These are phyloP conservation scores for Sphagnurus paluster DNA, from an alignment of 1,284 basidiomycete genomes.

Conservation along the genomic window DNA sequence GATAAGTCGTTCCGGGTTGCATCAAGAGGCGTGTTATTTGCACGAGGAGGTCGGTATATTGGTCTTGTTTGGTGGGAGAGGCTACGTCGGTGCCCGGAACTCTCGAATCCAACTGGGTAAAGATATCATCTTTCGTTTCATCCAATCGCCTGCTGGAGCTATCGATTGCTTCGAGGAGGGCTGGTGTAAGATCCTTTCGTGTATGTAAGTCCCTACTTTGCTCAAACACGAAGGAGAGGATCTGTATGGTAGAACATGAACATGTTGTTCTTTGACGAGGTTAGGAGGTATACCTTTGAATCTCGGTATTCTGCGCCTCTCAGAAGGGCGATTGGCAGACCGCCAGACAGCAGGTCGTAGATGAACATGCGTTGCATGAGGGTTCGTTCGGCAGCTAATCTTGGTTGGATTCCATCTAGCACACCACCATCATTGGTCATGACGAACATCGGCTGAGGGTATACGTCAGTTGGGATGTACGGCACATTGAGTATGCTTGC, in stretches of 20 bases:
- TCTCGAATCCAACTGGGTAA: too few species aligned
- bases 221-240: slow-evolving; percentile 1
- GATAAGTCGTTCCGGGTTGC: slow-evolving; percentile 1
- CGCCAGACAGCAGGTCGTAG: slow-evolving; percentile 43
- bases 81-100: neutral
- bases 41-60: neutral
- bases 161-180: neutral
- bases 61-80: neutral
- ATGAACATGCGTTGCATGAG: slow-evolving; percentile 53
- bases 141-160: neutral
- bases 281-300: slow-evolving; percentile 54
- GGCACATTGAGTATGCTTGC: slow-evolving; percentile 23
- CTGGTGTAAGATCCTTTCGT: neutral
- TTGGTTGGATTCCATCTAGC: slow-evolving; percentile 15
- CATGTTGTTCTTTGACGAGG: slow-evolving; percentile 39
- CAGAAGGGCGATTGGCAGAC: slow-evolving; percentile 53
- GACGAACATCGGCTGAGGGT: slow-evolving; percentile 64
- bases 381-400: slow-evolving; percentile 29
- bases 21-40: neutral
- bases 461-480: neutral
- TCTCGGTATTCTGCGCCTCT: slow-evolving; percentile 57
- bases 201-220: neutral
- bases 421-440: slow-evolving; percentile 55
- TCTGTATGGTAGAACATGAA: neutral
- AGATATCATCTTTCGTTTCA: too few species aligned